Evolutionary conservation across 2,329 filamentous ascomycete genomes (phyloP), one percentile per base, ranked within the genome.

Genomic region (Aspergillus puulaauensis): DNA sequence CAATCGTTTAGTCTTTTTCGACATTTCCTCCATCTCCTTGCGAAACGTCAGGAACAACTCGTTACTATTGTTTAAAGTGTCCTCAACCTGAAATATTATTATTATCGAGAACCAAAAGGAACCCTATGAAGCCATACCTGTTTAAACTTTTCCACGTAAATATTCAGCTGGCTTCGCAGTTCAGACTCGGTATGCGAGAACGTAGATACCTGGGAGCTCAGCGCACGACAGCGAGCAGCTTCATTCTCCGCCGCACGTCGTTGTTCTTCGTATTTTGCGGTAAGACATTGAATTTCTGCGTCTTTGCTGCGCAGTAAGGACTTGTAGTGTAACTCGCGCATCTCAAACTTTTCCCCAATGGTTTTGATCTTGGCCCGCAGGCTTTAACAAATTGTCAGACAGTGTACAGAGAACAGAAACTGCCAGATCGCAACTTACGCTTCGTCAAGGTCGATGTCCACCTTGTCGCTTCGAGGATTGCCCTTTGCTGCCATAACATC

Each of bases 1-100:
- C 53, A 99, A 81, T 24, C 92, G 88, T 77, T 97, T 97, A 6
- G 93, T 96, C 80, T 98, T 98, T 80, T 97, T 97, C 1, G 93
- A 96, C 93, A 98, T 98, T 71, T 98, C 95, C 77, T 98, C 95
- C 93, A 98, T 98, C 77, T 98, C 95, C 79, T 96, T 97, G 54
- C 93, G 86, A 77, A 98, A 98, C 1, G 95, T 97, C 65, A 97
- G 81, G 76, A 98, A 98, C 54, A 98, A 81, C 73, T 98, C 95
- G 79, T 98, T 98, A 76, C 91, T 96, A 73, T 97, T 98, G 78
- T 97, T 98, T 52, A 98, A 84, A 39, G 93, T 98, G 77, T 98
- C 95, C 83, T 98, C 93, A 73, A 98, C 93, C 93, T 98, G 80
- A 75, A 66, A 76, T 72, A 73, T 77, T 76, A 82, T 81, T 82